Conservation (phyloP, 2,329 filamentous ascomycete genomes). For the Apiospora phragmitis region DNA sequence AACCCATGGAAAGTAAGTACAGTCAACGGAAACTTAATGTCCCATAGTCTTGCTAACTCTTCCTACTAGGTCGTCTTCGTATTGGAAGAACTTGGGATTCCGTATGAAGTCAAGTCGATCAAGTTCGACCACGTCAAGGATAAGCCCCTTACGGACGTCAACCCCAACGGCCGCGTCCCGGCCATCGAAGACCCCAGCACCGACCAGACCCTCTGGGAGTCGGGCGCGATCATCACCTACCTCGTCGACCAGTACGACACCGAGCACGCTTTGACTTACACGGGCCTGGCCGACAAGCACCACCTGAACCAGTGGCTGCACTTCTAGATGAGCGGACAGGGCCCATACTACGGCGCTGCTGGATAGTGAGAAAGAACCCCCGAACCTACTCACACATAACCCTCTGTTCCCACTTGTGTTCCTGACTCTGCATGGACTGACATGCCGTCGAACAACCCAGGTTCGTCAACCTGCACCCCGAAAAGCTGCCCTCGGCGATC, state of each 20-base stretch:
- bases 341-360: conserved; percentile 47
- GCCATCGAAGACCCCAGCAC: conserved; percentile 16
- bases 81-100: conserved; percentile 31
- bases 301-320: conserved; percentile 46
- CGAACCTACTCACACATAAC: too few species aligned
- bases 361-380: too few species aligned
- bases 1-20: too few species aligned
- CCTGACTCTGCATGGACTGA: too few species aligned
- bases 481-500: conserved; percentile 41
- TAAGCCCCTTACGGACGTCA: conserved; percentile 27
- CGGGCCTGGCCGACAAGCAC: conserved; percentile 23
- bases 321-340: conserved; percentile 46
- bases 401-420: too few species aligned
- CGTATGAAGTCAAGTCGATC: conserved; percentile 24
- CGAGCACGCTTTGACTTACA: not conserved
- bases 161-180: conserved; percentile 17
- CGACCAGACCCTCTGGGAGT: conserved; percentile 14
- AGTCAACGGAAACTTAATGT: too few species aligned
- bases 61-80: conserved; percentile 26
- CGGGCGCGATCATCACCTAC: conserved; percentile 15
- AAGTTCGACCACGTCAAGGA: conserved; percentile 28
- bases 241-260: conserved; percentile 33
- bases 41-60: too few species aligned
- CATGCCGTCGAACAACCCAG: too few species aligned
- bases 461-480: conserved; percentile 41